These are phyloP conservation scores for Dactylellina parvicollis DNA, from an alignment of 2,329 filamentous ascomycete genomes.

Conservation along the genomic window DNA sequence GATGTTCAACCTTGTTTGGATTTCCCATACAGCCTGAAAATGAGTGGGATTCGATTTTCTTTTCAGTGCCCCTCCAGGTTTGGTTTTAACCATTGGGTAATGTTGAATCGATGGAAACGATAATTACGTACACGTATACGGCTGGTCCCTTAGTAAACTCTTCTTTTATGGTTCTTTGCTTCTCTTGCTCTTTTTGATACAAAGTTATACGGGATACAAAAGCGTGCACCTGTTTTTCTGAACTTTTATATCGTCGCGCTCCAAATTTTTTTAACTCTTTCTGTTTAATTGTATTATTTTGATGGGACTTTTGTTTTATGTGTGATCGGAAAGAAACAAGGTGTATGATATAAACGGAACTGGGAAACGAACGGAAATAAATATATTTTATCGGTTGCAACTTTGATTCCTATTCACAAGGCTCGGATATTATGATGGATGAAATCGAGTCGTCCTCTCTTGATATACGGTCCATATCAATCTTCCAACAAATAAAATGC, in stretches of 20 bases:
- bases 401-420: no score
- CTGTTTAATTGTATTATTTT: neutral
- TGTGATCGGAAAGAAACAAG: neutral
- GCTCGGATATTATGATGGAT: no score
- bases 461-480: no score
- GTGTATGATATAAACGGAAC: neutral
- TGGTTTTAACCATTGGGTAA: neutral
- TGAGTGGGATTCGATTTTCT: neutral
- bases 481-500: no score
- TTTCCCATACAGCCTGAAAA: neutral
- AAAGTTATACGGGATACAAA: slow-evolving; percentile 4
- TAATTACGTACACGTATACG: neutral
- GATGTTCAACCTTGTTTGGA: neutral
- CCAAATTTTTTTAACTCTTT: neutral
- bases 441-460: no score
- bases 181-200: slow-evolving; percentile 2
- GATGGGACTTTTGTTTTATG: neutral
- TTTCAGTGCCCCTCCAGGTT: neutral
- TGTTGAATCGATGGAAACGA: neutral
- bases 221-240: neutral
- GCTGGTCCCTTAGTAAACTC: neutral
- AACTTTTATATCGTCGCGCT: neutral
- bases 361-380: no score
- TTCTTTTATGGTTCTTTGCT: neutral
- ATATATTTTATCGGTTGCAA: no score